A percentile compares a stretch with the other conserved stretches of the same genome.
These are phyloP conservation scores for Chlorophyllum brunneum DNA, from an alignment of 768 basidiomycete genomes.

Conservation along the genomic window DNA sequence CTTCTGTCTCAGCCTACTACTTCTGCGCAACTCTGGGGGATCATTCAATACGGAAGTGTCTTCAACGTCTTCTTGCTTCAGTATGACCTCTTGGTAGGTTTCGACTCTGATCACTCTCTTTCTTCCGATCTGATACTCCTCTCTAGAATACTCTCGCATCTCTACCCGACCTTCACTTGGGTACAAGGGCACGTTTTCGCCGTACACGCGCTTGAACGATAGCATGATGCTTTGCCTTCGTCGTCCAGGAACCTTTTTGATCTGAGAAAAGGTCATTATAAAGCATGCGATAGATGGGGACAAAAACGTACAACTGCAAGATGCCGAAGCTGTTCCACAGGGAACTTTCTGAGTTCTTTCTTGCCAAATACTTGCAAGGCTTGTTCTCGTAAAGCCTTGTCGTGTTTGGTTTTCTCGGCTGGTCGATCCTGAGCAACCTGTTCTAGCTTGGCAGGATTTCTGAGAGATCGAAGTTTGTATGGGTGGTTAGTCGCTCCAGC, in stretches of 20 bases:
- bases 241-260: constrained; percentile 4
- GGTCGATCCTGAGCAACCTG: background rate
- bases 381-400: constrained; percentile 9
- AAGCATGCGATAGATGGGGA: background rate
- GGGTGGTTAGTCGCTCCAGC: background rate
- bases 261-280: background rate
- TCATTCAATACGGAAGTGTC: background rate
- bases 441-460: background rate
- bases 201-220: constrained; percentile 5
- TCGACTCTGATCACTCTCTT: constrained; percentile 5
- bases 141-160: constrained; percentile 6
- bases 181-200: constrained; percentile 2
- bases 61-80: constrained; percentile 7
- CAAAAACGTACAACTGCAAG: constrained; percentile 1
- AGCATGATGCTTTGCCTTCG: constrained; percentile 10
- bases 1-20: constrained; percentile 2
- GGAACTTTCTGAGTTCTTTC: constrained; percentile 6
- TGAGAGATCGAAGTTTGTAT: constrained; percentile 4
- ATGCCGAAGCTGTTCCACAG: constrained; percentile 7
- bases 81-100: constrained; percentile 4
- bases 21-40: background rate
- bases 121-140: constrained; percentile 8
- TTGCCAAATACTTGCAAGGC: constrained; percentile 1
- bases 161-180: constrained; percentile 9
- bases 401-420: constrained; percentile 5